Percentiles rank a stretch among this genome's conserved stretches.
Evolutionary conservation across 2,329 filamentous ascomycete species (phyloP).

Genomic region (Botrytis porri): DNA sequence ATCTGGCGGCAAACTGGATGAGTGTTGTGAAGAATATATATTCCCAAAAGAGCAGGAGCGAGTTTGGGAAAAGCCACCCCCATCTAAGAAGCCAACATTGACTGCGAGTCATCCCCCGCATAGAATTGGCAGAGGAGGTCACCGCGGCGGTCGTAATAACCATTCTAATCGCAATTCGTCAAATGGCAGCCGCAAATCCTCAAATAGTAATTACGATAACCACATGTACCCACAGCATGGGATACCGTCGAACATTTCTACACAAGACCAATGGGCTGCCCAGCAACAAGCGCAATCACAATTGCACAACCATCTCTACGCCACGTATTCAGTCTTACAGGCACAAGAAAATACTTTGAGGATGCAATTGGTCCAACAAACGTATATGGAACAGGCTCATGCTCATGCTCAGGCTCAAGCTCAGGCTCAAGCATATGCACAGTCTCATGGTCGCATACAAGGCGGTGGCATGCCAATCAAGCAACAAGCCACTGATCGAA

Average conservation of each 20-base stretch:
- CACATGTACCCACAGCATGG: slow-evolving; percentile 29
- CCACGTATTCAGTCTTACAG: slow-evolving; percentile 41
- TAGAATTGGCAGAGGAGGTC: slow-evolving; percentile 33
- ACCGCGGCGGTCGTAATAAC: slow-evolving; percentile 32
- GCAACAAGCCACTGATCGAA: slow-evolving; percentile 48
- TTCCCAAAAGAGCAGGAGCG: slow-evolving; percentile 73
- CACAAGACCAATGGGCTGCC: slow-evolving; percentile 37
- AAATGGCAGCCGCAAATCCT: slow-evolving; percentile 36
- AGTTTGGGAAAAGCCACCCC: slow-evolving; percentile 53
- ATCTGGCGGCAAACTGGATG: slow-evolving; percentile 71
- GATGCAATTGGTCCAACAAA: slow-evolving; percentile 48
- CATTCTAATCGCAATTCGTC: slow-evolving; percentile 33
- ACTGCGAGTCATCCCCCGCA: slow-evolving; percentile 56
- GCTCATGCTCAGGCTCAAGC: slow-evolving; percentile 43
- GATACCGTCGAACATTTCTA: slow-evolving; percentile 29
- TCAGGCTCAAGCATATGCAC: slow-evolving; percentile 41
- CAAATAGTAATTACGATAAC: slow-evolving; percentile 36
- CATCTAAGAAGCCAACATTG: slow-evolving; percentile 50
- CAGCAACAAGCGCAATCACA: slow-evolving; percentile 38
- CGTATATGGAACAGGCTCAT: slow-evolving; percentile 43
- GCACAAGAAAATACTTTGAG: slow-evolving; percentile 47
- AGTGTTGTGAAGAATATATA: slow-evolving; percentile 83
- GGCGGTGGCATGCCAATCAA: slow-evolving; percentile 37
- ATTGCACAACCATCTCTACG: slow-evolving; percentile 40
- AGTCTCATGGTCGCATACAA: slow-evolving; percentile 39